Conservation (phyloP, 305 asterid genomes). For the Fraxinus platypoda region DNA sequence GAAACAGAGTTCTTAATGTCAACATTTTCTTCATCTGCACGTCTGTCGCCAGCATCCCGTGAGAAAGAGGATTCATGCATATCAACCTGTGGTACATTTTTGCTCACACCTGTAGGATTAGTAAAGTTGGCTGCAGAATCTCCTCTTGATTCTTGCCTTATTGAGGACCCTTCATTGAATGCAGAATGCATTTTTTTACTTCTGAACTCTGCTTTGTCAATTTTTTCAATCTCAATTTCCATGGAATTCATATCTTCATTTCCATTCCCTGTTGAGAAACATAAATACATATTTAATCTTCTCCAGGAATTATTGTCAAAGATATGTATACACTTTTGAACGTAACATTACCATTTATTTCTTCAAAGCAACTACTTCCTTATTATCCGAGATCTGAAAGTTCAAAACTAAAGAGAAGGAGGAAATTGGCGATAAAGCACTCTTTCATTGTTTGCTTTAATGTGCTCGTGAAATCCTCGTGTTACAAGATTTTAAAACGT, state of each 20-base stretch:
- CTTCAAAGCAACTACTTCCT: not conserved
- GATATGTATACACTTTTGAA: not conserved
- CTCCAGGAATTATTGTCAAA: not conserved
- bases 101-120: slow-evolving; percentile 1
- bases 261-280: slow-evolving; percentile 20
- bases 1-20: not conserved
- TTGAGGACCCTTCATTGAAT: slow-evolving; percentile 17
- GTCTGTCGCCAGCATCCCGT: not conserved
- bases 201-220: slow-evolving; percentile 23
- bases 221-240: slow-evolving; percentile 11
- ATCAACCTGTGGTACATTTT: not conserved
- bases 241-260: slow-evolving; percentile 4
- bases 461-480: not conserved
- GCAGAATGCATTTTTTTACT: slow-evolving; percentile 2
- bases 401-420: not conserved
- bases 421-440: not conserved
- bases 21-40: not conserved
- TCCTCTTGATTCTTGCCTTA: not conserved
- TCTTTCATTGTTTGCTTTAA: not conserved
- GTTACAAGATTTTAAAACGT: not conserved
- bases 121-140: slow-evolving; percentile 9
- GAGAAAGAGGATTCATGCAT: not conserved
- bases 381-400: not conserved
- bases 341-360: not conserved
- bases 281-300: not conserved